phyloP scores from a whole-genome alignment of 495 filamentous ascomycete species.

The Aspergillus conjunctus region DNA sequence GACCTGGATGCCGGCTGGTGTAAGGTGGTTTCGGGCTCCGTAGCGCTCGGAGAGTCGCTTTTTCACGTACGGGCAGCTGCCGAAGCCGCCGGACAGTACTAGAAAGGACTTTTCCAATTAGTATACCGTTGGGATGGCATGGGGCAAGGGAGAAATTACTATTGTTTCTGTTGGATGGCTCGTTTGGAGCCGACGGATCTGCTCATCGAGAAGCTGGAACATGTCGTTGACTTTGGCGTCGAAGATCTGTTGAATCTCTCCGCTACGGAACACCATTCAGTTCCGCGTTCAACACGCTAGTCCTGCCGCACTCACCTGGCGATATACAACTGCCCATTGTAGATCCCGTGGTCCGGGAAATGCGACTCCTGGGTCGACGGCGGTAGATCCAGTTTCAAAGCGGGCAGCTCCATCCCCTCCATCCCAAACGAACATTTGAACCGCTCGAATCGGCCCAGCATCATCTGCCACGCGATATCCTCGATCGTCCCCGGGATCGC shows the following conservation, averaged over 20 bases:
- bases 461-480: constrained; percentile 16
- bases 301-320: neutral
- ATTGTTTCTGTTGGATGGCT: constrained; percentile 52
- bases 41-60: constrained; percentile 45
- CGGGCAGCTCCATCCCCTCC: constrained; percentile 4
- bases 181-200: constrained; percentile 52
- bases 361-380: constrained; percentile 1
- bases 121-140: neutral
- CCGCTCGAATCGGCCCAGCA: constrained; percentile 16
- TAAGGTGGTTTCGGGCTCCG: constrained; percentile 30
- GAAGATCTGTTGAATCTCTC: constrained; percentile 36
- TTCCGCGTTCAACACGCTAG: too few species aligned
- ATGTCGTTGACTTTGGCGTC: constrained; percentile 58
- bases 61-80: constrained; percentile 62
- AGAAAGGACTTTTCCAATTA: constrained; percentile 34
- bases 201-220: constrained; percentile 52
- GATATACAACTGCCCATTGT: constrained; percentile 10
- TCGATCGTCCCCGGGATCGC: constrained; percentile 3
- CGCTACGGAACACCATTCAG: neutral
- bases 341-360: constrained; percentile 12
- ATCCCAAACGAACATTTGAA: constrained; percentile 17
- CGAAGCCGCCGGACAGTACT: constrained; percentile 65
- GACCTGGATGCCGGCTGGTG: constrained; percentile 44
- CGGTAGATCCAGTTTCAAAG: constrained; percentile 6
- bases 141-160: constrained; percentile 28